Base-by-base conservation (phyloP, 192 early-diverging fungal genomes). In the Linnemannia schmuckeri region DNA sequence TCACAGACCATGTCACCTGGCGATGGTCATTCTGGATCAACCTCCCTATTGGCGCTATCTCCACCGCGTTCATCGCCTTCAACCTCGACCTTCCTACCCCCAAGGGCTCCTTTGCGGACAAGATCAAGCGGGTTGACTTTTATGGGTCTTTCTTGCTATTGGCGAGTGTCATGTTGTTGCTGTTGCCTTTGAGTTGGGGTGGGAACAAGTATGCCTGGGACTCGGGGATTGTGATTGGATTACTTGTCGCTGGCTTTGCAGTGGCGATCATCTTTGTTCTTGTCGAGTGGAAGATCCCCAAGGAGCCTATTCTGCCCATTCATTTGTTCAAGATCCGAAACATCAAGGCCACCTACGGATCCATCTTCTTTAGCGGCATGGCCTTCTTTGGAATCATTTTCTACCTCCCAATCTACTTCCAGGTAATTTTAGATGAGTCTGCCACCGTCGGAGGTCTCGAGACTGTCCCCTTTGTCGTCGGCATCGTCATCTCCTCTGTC, bases 1-100 rank as follows among this genome's bases (percentile, higher is more conserved):
- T 96, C 72, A 81, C 92, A 0, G 93, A 95, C 33, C 83, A 92
- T 61, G 80, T 89, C 8, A 88, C 89, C 22, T 96, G 95, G 95
- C 90, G 93, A 20, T 96, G 94, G 94, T 90, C 88, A 22, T 96
- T 96, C 76, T 95, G 90, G 81, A 89, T 92, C 79, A 91, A 84
- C 70, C 54, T 91, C 35, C 89, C 89, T 6, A 80, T 91, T 4
- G 89, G 88, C 1, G 80, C 79, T 0, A 30, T 91, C 12, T 81
- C 89, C 0, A 85, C 87, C 6, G 10, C 88, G 22, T 77, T 91
- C 33, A 83, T 89, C 12, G 24, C 41, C 42, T 9, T 88, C 37
- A 90, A 92, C 71, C 83, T 95, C 37, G 90, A 92, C 61, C 77
- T 91, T 69, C 91, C 90, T 15, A 82, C 76, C 24, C 80, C 84